Evolutionary conservation across 768 basidiomycete species (phyloP).

Genomic region (Kwoniella sp.): DNA sequence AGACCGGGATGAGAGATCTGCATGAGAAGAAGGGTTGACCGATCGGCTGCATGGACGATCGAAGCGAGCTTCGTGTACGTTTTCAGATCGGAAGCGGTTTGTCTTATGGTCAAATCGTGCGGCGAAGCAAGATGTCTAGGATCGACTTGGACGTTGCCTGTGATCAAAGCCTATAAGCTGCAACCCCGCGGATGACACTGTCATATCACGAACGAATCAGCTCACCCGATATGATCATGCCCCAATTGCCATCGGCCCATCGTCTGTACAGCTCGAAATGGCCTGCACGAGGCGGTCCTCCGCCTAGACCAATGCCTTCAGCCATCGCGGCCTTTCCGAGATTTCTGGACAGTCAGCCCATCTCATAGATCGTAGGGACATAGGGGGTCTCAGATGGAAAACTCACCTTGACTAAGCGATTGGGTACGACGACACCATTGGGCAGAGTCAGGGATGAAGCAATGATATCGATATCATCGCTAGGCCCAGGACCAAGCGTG

Average conservation of each 20-base stretch:
- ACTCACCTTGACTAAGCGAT: constrained; percentile 62
- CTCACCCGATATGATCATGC: constrained; percentile 79
- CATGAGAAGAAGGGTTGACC: constrained; percentile 65
- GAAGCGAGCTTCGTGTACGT: constrained; percentile 28
- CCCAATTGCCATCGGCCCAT: constrained; percentile 80
- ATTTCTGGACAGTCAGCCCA: no score
- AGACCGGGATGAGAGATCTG: constrained; percentile 79
- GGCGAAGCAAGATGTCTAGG: constrained; percentile 41
- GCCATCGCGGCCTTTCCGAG: constrained; percentile 82
- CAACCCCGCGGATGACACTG: no score
- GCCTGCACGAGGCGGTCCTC: constrained; percentile 71
- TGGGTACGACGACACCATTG: constrained; percentile 53
- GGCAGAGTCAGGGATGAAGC: constrained; percentile 28
- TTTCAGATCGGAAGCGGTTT: constrained; percentile 18
- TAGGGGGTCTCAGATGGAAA: background rate
- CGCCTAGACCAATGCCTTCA: constrained; percentile 73
- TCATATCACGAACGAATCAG: no score
- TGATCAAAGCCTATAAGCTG: constrained; percentile 59
- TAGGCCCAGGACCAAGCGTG: background rate
- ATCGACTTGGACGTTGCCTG: constrained; percentile 53
- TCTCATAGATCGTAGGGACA: background rate
- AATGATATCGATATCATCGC: constrained; percentile 33
- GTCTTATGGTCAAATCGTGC: constrained; percentile 33
- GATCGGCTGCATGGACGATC: background rate
- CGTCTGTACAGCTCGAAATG: constrained; percentile 70